Percentiles rank a stretch among this genome's conserved stretches.
phyloP scores from a whole-genome alignment of 2,329 filamentous ascomycete species.

The Penicillium sp. region DNA sequence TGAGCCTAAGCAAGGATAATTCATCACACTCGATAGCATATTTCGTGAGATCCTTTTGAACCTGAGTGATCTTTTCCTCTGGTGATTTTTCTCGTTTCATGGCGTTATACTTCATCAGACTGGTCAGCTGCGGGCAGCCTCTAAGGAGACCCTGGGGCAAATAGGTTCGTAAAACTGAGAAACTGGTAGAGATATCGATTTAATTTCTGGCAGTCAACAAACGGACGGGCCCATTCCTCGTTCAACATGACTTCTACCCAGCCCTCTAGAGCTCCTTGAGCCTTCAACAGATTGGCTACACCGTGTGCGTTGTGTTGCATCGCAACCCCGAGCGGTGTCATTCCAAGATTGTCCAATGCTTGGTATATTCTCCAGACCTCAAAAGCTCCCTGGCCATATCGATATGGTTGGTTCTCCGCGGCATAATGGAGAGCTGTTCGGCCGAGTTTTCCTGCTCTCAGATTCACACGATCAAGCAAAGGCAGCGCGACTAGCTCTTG shows the following conservation, averaged over 20 bases:
- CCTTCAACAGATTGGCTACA: background rate
- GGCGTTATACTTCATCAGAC: too few relatives aligned
- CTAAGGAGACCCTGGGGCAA: too few relatives aligned
- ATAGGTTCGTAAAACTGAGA: too few relatives aligned
- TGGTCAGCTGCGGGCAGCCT: too few relatives aligned
- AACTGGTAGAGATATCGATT: too few relatives aligned
- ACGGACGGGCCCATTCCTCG: background rate
- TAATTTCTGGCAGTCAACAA: background rate
- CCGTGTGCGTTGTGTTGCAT: background rate
- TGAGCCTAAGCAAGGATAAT: background rate
- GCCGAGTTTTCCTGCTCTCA: background rate
- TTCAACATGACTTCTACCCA: background rate
- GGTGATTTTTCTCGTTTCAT: too few relatives aligned
- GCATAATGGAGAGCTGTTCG: constrained; percentile 5
- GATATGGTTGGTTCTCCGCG: background rate
- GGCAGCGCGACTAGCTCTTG: background rate
- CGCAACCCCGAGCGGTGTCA: background rate
- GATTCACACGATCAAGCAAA: constrained; percentile 3
- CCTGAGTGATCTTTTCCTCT: too few relatives aligned
- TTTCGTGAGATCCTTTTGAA: too few relatives aligned
- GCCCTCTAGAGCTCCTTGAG: background rate
- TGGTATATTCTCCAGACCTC: background rate
- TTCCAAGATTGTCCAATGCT: background rate
- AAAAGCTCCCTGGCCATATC: background rate
- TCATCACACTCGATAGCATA: background rate